A percentile compares a stretch with the other conserved stretches of the same genome.
These are phyloP conservation scores for Inga leiocalycina DNA, from an alignment of 306 rosid species.

Conservation along the genomic window DNA sequence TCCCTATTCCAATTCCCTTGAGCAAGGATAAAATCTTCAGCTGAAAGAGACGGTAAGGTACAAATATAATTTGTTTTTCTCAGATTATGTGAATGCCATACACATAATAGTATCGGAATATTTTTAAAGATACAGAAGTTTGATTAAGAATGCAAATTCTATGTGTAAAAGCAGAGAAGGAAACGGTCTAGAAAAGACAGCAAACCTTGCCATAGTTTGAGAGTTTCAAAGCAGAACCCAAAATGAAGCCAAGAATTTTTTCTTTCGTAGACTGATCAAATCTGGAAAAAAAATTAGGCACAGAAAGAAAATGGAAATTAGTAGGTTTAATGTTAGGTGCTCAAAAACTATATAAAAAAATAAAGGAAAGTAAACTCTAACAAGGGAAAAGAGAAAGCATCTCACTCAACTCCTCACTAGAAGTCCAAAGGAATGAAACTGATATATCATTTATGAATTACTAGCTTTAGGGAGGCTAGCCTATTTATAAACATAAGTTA, in stretches of 20 bases:
- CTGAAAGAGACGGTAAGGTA: slow-evolving; percentile 53
- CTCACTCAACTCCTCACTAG: too few species aligned
- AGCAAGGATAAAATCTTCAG: slow-evolving; percentile 77
- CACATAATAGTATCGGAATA: neutral
- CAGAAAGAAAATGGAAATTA: neutral
- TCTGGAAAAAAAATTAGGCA: slow-evolving; percentile 45
- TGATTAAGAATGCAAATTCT: neutral
- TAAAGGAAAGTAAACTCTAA: too few species aligned
- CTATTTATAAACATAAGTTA: too few species aligned
- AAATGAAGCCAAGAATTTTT: slow-evolving; percentile 64
- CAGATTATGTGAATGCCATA: slow-evolving; percentile 8
- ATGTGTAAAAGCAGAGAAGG: slow-evolving; percentile 10
- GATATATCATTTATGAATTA: too few species aligned
- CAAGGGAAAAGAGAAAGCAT: too few species aligned
- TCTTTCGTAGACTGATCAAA: slow-evolving; percentile 75
- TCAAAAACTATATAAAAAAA: too few species aligned
- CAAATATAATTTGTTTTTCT: slow-evolving; percentile 11
- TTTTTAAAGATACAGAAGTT: neutral
- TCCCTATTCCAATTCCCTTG: slow-evolving; percentile 69
- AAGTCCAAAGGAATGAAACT: too few species aligned
- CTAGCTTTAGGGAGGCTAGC: too few species aligned
- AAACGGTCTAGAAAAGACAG: slow-evolving; percentile 11
- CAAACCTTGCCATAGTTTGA: slow-evolving; percentile 88
- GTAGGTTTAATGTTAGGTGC: neutral
- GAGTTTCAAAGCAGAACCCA: slow-evolving; percentile 66